Base-by-base conservation (phyloP, 2,329 filamentous ascomycete species). In the Fusarium tanahbumbuense region DNA sequence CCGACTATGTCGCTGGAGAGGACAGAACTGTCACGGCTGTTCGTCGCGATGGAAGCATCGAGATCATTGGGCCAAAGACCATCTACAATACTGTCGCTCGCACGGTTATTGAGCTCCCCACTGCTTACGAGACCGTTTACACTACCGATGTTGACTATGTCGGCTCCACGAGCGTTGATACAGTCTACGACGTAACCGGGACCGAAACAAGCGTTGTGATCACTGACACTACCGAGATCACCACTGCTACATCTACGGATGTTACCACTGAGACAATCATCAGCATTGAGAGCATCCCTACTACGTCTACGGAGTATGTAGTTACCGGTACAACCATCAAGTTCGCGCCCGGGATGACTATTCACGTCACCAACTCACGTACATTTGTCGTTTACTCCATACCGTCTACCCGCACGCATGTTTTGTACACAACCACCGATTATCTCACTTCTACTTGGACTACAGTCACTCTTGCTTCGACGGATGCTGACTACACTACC, bases 191-290 rank as follows among this genome's bases (percentile, higher is more conserved):
- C 1, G 15, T 49, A 10, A 6, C 34, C 6, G 55, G 44, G 6
- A 67, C 64, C 3, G 15, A 46, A 16, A 66, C 61, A 5, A 54
- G 23, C 2, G 18, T 49, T 16, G 20, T 45, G 8, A 42, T 57
- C n/a, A 65, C 64, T 1, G 44, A 54, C 23, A 68, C 61, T 0
- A 53, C 45, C 1, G 52, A 56, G 15, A 27, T 65, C 7, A 50
- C 58, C 8, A 61, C 64, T n/a, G 34, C 45, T 15, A 68, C 64
- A 9, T 50, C 56, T 10, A 53, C 49, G 8, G 56, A 66, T 10
- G n/a, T 53, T 4, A 37, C 23, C 12, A 61, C 57, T 6, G 32
- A 53, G 5, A 65, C 61, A 1, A 15, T 37, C 10, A 57, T 56
- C 18, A 64, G 30, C 15, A 34, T 67, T 4, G 60, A 68, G 5